phyloP scores from a whole-genome alignment of 139 green algal species.

The Asterochloris sp. region DNA sequence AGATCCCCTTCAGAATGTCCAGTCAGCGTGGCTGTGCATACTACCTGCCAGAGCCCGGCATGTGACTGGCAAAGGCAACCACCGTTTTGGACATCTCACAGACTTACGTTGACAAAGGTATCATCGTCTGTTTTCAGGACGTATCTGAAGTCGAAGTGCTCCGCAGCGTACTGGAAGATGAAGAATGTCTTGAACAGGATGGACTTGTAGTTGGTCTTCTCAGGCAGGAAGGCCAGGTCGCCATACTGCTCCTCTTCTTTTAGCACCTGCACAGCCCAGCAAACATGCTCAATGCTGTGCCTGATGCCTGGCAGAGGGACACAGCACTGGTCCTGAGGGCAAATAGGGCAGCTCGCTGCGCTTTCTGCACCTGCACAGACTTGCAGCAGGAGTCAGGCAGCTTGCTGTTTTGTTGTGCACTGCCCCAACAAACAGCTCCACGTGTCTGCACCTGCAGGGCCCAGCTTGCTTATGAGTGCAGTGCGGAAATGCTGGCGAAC shows the following conservation, averaged over 20 bases:
- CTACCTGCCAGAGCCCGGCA: too few relatives aligned
- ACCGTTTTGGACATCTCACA: too few relatives aligned
- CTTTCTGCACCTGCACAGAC: background rate
- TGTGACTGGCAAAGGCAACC: background rate
- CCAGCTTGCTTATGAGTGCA: too few relatives aligned
- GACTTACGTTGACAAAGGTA: constrained; percentile 41
- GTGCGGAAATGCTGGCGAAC: too few relatives aligned
- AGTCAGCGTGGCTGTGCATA: too few relatives aligned
- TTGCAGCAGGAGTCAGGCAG: background rate
- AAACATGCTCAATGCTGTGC: background rate
- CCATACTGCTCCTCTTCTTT: constrained; percentile 37
- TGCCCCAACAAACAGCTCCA: too few relatives aligned
- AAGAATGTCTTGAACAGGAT: constrained; percentile 56
- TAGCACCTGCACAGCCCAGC: constrained; percentile 19
- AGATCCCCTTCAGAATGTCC: too few relatives aligned
- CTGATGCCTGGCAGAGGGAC: too few relatives aligned
- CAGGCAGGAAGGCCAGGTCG: constrained; percentile 45
- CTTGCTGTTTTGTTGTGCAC: background rate
- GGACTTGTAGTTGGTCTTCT: constrained; percentile 54
- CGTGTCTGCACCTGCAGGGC: too few relatives aligned
- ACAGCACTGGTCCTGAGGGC: too few relatives aligned
- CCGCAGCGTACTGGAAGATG: constrained; percentile 44
- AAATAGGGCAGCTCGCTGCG: too few relatives aligned
- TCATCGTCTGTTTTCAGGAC: constrained; percentile 60
- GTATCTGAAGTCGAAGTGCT: constrained; percentile 40